Percentiles rank a stretch among this genome's conserved stretches.
These are phyloP conservation scores for Sapria himalayana DNA, from an alignment of 345 rosid genomes.

Conservation along the genomic window DNA sequence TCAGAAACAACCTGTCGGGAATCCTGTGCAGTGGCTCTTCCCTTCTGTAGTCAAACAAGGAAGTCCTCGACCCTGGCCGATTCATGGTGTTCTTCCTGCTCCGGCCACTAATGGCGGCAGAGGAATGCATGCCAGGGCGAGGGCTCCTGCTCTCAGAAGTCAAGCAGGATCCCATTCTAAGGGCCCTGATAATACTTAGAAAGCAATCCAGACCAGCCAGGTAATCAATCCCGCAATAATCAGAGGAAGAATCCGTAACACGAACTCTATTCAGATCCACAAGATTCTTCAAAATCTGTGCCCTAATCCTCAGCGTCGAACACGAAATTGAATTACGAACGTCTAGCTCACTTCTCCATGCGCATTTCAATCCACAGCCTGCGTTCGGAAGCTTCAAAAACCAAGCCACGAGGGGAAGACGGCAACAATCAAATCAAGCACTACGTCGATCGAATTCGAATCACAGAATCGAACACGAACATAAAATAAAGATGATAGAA, in stretches of 20 bases:
- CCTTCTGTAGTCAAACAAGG: conserved; percentile 41
- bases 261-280: conserved; percentile 7
- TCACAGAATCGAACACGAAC: too few species aligned
- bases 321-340: background rate
- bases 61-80: conserved; percentile 32
- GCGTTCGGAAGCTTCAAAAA: too few species aligned
- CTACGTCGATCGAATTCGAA: too few species aligned
- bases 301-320: conserved; percentile 1
- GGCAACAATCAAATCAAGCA: too few species aligned
- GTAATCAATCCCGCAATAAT: conserved; percentile 31
- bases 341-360: too few species aligned
- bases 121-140: conserved; percentile 60
- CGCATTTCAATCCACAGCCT: conserved; percentile 5
- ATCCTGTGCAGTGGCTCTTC: conserved; percentile 53
- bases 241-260: conserved; percentile 41
- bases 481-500: too few species aligned
- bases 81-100: conserved; percentile 50
- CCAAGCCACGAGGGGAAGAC: too few species aligned
- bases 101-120: conserved; percentile 36
- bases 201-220: conserved; percentile 93
- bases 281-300: conserved; percentile 3
- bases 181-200: conserved; percentile 88
- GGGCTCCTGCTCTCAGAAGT: conserved; percentile 88
- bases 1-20: conserved; percentile 63
- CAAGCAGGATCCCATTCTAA: conserved; percentile 99